phyloP scores from a whole-genome alignment of 805 yeast species.

The Zygosaccharomyces siamensis region DNA sequence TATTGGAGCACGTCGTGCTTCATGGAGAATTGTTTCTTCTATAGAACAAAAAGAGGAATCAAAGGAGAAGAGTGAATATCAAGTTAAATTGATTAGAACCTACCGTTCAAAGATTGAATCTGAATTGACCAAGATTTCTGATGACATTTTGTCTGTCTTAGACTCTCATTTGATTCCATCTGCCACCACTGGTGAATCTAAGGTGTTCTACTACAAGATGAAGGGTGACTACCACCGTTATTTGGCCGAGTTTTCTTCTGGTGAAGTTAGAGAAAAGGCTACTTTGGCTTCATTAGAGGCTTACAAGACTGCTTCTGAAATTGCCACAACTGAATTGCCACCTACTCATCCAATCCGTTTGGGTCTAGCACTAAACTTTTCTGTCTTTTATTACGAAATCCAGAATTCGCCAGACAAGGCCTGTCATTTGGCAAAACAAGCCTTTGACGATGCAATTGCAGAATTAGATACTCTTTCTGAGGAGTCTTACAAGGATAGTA shows the following conservation, averaged over 20 bases:
- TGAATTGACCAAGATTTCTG: slow-evolving; percentile 89
- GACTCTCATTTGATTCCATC: slow-evolving; percentile 87
- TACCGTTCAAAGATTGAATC: slow-evolving; percentile 93
- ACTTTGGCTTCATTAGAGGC: slow-evolving; percentile 91
- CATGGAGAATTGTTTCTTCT: slow-evolving; percentile 98
- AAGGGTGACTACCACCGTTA: slow-evolving; percentile 99
- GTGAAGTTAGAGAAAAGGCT: slow-evolving; percentile 87
- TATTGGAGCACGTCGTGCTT: slow-evolving; percentile 98
- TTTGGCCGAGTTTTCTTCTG: slow-evolving; percentile 91
- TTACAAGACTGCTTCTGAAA: slow-evolving; percentile 92
- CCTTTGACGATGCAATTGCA: slow-evolving; percentile 98
- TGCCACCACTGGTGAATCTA: slow-evolving; percentile 95
- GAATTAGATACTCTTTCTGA: slow-evolving; percentile 96
- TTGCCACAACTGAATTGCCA: slow-evolving; percentile 93
- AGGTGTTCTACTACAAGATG: slow-evolving; percentile 98
- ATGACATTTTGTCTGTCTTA: slow-evolving; percentile 84
- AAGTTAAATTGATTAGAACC: slow-evolving; percentile 83
- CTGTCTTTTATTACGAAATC: slow-evolving; percentile 97
- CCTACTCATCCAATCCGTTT: slow-evolving; percentile 98
- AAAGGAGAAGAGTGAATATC: slow-evolving; percentile 80
- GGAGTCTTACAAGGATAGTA: slow-evolving; percentile 97
- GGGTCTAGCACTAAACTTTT: slow-evolving; percentile 95
- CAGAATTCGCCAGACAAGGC: slow-evolving; percentile 98
- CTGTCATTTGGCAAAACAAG: slow-evolving; percentile 97
- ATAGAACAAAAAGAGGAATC: slow-evolving; percentile 98